Evolutionary conservation across 352 stramenopile genomes (phyloP), one percentile per base, ranked within the genome.

Genomic region (Phytophthora quininea): DNA sequence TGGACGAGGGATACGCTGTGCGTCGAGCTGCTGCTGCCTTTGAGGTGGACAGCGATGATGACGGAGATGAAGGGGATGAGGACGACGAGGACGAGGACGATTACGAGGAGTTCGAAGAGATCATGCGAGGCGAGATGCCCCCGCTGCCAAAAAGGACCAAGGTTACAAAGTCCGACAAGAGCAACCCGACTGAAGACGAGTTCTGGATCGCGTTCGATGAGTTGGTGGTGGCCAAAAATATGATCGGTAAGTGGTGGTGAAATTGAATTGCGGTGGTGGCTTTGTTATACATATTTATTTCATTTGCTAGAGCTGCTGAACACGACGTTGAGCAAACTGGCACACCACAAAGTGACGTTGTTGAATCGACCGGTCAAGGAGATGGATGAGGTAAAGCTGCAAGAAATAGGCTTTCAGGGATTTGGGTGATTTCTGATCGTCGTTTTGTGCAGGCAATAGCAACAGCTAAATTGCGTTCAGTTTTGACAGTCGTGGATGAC

Each of bases 131-230:
- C 24, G 50, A 38, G 19, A 31, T 87, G 8, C 67, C 64, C 4
- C 79, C 73, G 31, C 42, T 87, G 24, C 33, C 70, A 58, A 51
- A 47, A n/a, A 67, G 35, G 11, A 42, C 43, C 29, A 54, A 38
- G 49, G 10, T 52, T 31, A n/a, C 67, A 4, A 58, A 79, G 3
- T 58, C 35, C 1, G 66, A 67, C 19, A 27, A 52, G 1, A 64
- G 42, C 8, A 62, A 74, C 30, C 43, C 63, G 4, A 77, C 56
- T 27, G 59, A 53, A 6, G 83, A 93, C 54, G 71, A 79, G 49
- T 94, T 91, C 54, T 94, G 84, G 84, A 74, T 79, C 40, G 69
- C 79, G 1, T 92, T 92, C 57, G 84, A 94, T 58, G 76, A 63
- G 24, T 58, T 83, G 47, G 64, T 90, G 14, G 73, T 92, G 55